Conservation (phyloP, 768 basidiomycete genomes). For the Hygrocybe punicea region DNA sequence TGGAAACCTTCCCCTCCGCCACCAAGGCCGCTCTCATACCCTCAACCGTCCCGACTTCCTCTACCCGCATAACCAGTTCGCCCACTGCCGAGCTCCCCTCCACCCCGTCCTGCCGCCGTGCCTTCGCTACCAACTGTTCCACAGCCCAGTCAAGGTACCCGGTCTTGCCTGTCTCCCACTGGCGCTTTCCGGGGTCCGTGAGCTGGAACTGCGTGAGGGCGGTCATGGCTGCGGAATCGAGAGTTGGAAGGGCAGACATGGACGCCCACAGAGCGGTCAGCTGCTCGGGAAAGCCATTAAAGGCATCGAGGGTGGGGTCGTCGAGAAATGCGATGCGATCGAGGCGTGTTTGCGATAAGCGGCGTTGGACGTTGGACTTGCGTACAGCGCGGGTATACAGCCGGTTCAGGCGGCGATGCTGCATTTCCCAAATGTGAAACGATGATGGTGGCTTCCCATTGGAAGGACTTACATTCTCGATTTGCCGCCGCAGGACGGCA, state of each 20-base stretch:
- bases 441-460: no score
- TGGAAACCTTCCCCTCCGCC: slow-evolving; percentile 12
- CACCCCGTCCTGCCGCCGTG: slow-evolving; percentile 16
- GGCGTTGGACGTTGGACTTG: slow-evolving; percentile 44
- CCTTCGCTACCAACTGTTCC: slow-evolving; percentile 45
- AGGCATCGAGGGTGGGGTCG: slow-evolving; percentile 38
- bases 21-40: slow-evolving; percentile 30
- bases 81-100: slow-evolving; percentile 21
- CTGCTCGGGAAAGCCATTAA: slow-evolving; percentile 40
- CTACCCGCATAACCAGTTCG: slow-evolving; percentile 18
- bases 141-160: slow-evolving; percentile 81
- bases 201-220: slow-evolving; percentile 37
- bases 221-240: slow-evolving; percentile 38
- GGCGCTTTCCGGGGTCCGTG: slow-evolving; percentile 61
- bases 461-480: slow-evolving; percentile 60
- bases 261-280: slow-evolving; percentile 45
- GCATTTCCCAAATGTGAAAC: slow-evolving; percentile 8
- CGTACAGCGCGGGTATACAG: slow-evolving; percentile 53
- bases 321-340: slow-evolving; percentile 44
- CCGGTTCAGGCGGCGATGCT: slow-evolving; percentile 69
- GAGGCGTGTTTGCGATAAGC: slow-evolving; percentile 44
- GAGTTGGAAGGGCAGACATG: slow-evolving; percentile 48
- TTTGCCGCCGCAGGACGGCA: slow-evolving; percentile 58
- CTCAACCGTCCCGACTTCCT: slow-evolving; percentile 23
- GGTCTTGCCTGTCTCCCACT: slow-evolving; percentile 71